phyloP scores from a whole-genome alignment of 352 stramenopile species.

The Phytopythium litorale region DNA sequence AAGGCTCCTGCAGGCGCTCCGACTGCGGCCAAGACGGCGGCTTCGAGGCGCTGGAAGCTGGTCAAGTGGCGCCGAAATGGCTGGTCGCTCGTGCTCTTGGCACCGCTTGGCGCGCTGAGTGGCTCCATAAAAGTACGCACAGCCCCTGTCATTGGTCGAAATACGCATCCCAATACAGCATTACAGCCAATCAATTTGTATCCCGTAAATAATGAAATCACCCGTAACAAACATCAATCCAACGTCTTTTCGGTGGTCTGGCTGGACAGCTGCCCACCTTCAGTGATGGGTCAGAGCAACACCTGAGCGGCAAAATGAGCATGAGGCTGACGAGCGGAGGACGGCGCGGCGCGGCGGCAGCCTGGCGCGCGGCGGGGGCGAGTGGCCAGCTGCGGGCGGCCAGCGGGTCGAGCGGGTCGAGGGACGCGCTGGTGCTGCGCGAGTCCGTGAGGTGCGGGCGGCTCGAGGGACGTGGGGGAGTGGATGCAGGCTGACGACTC shows the following conservation, averaged over 20 bases:
- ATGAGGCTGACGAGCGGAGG: background rate
- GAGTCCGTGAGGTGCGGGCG: constrained; percentile 35
- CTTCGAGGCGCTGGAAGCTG: background rate
- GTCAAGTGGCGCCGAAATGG: constrained; percentile 5
- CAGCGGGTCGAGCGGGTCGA: constrained; percentile 3
- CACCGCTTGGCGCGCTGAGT: background rate
- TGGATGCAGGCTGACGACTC: background rate
- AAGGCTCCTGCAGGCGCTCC: too few relatives aligned
- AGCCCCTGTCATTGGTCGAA: constrained; percentile 20
- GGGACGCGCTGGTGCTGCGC: constrained; percentile 27
- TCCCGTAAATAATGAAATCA: constrained; percentile 3
- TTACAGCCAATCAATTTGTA: constrained; percentile 3
- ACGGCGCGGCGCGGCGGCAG: background rate
- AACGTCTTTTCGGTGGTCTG: constrained; percentile 5
- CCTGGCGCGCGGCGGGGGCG: constrained; percentile 8
- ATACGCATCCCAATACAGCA: background rate
- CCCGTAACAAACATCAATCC: background rate
- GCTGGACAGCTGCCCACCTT: too few relatives aligned
- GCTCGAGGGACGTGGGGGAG: background rate
- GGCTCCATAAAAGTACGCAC: constrained; percentile 7
- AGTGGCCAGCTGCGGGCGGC: constrained; percentile 8
- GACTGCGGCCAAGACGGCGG: too few relatives aligned
- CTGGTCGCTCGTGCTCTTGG: constrained; percentile 5
- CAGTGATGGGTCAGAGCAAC: too few relatives aligned
- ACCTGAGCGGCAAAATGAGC: background rate